Evolutionary conservation across 106 monocot species (phyloP).

Genomic region (Vanilla planifolia): DNA sequence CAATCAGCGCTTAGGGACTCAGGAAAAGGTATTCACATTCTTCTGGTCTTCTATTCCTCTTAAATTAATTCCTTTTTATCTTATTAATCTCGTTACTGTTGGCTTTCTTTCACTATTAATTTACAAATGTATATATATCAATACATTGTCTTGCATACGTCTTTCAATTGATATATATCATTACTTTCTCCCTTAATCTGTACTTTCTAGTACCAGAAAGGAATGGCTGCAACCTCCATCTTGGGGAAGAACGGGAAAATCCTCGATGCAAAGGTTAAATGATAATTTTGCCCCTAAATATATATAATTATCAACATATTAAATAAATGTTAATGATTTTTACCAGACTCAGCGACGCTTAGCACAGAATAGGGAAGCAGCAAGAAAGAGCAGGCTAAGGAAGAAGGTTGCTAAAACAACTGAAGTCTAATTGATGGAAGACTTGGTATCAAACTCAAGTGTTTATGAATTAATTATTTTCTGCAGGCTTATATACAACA

Average conservation of each 20-base stretch:
- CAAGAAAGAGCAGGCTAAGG: conserved; percentile 70
- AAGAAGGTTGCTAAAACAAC: conserved; percentile 40
- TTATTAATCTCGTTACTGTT: too few relatives aligned
- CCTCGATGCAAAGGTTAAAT: not conserved
- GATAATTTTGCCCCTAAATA: not conserved
- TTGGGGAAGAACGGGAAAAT: too few relatives aligned
- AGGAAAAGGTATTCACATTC: not conserved
- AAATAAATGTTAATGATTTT: conserved; percentile 8
- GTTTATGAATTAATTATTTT: not conserved
- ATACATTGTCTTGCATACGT: too few relatives aligned
- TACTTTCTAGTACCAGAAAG: too few relatives aligned
- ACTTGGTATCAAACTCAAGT: not conserved
- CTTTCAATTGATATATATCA: too few relatives aligned
- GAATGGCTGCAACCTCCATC: too few relatives aligned
- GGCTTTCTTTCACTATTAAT: too few relatives aligned
- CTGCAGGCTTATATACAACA: conserved; percentile 79
- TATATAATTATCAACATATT: too few relatives aligned
- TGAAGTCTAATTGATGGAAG: not conserved
- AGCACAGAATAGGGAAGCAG: conserved; percentile 84
- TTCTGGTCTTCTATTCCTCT: too few relatives aligned
- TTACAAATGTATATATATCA: too few relatives aligned
- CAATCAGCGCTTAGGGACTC: not conserved
- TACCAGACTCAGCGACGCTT: conserved; percentile 40
- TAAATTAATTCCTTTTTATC: too few relatives aligned
- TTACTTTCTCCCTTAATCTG: too few relatives aligned